Percentiles rank a stretch among this genome's conserved stretches.
Conservation (phyloP, 768 basidiomycete genomes). For the Boletus patriciae region DNA sequence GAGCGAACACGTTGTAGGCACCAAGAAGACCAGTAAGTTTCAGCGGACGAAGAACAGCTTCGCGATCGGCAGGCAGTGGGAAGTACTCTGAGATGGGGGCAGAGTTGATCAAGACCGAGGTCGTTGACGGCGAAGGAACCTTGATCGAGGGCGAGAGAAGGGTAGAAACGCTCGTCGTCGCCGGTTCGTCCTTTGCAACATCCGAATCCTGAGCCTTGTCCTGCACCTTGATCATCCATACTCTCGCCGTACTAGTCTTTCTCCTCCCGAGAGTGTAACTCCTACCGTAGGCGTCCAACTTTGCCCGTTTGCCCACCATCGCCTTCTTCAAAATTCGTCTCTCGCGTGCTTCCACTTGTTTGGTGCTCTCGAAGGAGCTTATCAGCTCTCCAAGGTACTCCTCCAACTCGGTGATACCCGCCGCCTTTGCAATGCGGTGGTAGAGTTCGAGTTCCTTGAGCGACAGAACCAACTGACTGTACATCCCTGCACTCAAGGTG, state of each 20-base stretch:
- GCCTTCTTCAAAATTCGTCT: constrained; percentile 24
- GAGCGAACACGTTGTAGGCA: constrained; percentile 74
- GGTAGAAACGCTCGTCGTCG: constrained; percentile 12
- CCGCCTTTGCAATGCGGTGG: constrained; percentile 28
- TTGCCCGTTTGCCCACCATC: constrained; percentile 52
- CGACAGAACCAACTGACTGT: constrained; percentile 60
- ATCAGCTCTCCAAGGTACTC: constrained; percentile 60
- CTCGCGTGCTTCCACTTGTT: constrained; percentile 47
- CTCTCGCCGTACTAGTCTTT: constrained; percentile 87
- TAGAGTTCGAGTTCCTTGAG: constrained; percentile 70
- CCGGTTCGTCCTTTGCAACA: background rate
- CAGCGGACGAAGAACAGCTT: constrained; percentile 79
- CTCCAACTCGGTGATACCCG: constrained; percentile 47
- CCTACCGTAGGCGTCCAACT: constrained; percentile 74
- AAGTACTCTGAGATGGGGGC: constrained; percentile 80
- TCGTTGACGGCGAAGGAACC: constrained; percentile 44
- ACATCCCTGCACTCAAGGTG: constrained; percentile 65
- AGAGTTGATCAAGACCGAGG: constrained; percentile 83
- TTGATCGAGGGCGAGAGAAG: constrained; percentile 20
- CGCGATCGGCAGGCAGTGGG: constrained; percentile 68
- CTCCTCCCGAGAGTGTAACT: constrained; percentile 84
- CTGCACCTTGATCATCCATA: constrained; percentile 83
- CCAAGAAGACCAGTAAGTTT: constrained; percentile 82
- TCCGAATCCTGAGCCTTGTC: constrained; percentile 36
- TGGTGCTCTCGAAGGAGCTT: constrained; percentile 64